Base-by-base conservation (phyloP, 176 grass and related monocot genomes). In the Avena atlantica region DNA sequence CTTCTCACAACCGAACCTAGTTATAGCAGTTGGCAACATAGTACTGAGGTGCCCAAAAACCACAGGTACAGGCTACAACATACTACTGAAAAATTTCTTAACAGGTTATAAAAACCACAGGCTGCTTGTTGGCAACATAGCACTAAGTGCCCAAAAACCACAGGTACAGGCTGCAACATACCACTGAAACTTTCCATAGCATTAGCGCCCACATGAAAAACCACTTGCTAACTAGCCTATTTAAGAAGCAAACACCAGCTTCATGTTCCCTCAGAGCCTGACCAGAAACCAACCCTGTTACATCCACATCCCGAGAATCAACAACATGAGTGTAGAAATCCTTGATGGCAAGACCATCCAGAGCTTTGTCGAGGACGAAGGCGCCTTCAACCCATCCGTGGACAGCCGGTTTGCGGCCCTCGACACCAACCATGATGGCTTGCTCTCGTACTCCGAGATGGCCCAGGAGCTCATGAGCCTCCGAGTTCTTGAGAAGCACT, bases 261-360 rank as follows among this genome's bases (percentile, higher is more conserved):
- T 37, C 24, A 10, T 8, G 36, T 51, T 76, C 16, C 65, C 5
- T 62, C 71, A 52, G 1, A 76, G 20, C 83, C 83, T 63, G 51
- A 76, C 69, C 70, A 75, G 44, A 64, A 49, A 75, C 37, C 70
- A 84, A 9, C 52, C 60, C 40, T 34, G 6, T 11, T 13, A 29
- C 53, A 75, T 20, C 70, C 70, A 62, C 42, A 21, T 76, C 60
- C 45, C 14, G 3, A n/a, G 70, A 84, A 69, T 34, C 24, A 59
- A 60, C 62, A 89, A 79, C 61, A 97, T 94, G 95, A 94, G 92
- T 84, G 88, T 97, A 47, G 94, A 97, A 83, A 90, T 97, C 57
- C 49, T 92, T 2, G 94, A 94, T 78, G 90, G 91, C 34, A 62
- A 85, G 42, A 97, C 85, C 74, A 68, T 95, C 56, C 87, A 89